Percentiles rank a stretch among this genome's conserved stretches.
These are phyloP conservation scores for Dunaliella sp. DNA, from an alignment of 139 green algal genomes.

Conservation along the genomic window DNA sequence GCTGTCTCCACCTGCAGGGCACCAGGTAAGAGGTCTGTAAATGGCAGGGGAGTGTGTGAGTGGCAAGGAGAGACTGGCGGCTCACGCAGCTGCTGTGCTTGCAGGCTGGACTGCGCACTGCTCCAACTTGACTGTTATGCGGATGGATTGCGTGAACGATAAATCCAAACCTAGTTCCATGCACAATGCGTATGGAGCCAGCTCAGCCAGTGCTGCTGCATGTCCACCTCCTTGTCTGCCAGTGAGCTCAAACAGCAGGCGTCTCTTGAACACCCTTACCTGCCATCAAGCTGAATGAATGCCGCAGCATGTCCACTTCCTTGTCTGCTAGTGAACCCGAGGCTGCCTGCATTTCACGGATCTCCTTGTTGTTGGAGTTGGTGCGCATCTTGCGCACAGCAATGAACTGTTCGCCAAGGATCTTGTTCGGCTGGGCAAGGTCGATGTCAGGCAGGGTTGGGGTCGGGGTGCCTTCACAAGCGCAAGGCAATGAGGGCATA, in stretches of 20 bases:
- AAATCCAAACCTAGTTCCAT: no score
- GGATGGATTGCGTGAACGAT: no score
- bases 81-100: no score
- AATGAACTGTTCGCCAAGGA: conserved; percentile 34
- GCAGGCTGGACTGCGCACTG: no score
- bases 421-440: conserved; percentile 54
- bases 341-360: conserved; percentile 26
- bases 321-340: conserved; percentile 39
- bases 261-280: no score
- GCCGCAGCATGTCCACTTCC: conserved; percentile 55
- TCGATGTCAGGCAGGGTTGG: conserved; percentile 31
- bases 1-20: conserved; percentile 36
- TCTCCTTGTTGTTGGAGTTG: not conserved
- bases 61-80: not conserved
- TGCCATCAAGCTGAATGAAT: conserved; percentile 60
- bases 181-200: no score
- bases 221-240: no score
- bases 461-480: not conserved
- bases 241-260: no score
- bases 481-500: no score
- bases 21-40: not conserved
- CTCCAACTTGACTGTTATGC: no score
- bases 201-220: no score
- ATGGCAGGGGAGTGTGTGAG: not conserved
- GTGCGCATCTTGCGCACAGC: conserved; percentile 12